Conservation (phyloP, 2,329 filamentous ascomycete species). For the Ascosphaera pollenicola region DNA sequence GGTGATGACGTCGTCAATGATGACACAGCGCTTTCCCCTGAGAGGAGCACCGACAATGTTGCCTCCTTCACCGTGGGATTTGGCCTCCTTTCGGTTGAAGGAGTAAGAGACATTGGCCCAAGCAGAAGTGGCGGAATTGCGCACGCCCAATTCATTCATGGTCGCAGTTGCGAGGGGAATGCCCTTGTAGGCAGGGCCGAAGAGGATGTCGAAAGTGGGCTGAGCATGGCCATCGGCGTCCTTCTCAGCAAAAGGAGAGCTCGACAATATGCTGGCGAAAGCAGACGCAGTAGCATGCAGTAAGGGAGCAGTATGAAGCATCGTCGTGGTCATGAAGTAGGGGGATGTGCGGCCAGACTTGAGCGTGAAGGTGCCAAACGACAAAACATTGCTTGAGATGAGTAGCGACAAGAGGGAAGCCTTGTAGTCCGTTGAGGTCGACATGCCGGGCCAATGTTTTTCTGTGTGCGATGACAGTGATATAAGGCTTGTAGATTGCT, state of each 20-base stretch:
- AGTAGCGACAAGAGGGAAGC: constrained; percentile 16
- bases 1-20: constrained; percentile 93
- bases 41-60: constrained; percentile 74
- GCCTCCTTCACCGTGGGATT: constrained; percentile 88
- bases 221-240: constrained; percentile 13
- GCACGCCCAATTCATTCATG: constrained; percentile 48
- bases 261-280: constrained; percentile 37
- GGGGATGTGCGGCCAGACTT: constrained; percentile 81
- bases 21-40: constrained; percentile 64
- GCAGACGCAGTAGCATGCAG: constrained; percentile 58
- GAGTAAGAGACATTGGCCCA: constrained; percentile 58
- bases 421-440: constrained; percentile 13
- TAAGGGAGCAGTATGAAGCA: constrained; percentile 64
- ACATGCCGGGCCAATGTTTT: background rate
- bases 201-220: constrained; percentile 59
- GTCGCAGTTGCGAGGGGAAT: constrained; percentile 72
- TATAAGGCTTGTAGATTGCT: too few relatives aligned
- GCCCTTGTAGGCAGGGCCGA: constrained; percentile 91
- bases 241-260: constrained; percentile 6
- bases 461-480: too few relatives aligned
- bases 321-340: constrained; percentile 95
- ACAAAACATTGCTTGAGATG: constrained; percentile 19
- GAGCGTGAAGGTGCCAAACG: constrained; percentile 36
- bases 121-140: constrained; percentile 32
- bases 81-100: constrained; percentile 92